A percentile compares a stretch with the other conserved stretches of the same genome.
Conservation (phyloP, 148 eudicot genomes). For the Vaccinium macrocarpon region DNA sequence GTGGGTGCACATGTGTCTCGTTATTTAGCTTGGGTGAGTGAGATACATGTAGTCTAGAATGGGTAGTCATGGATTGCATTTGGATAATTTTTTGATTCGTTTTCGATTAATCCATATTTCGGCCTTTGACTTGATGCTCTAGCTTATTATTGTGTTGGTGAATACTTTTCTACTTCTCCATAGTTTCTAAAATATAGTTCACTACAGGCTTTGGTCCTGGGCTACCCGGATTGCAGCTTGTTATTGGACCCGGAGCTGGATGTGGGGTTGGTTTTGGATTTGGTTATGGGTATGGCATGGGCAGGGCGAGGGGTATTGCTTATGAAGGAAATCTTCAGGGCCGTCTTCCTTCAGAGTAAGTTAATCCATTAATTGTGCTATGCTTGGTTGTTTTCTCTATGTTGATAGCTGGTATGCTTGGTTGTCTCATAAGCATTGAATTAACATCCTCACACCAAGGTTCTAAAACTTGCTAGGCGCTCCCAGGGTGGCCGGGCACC, state of each 20-base stretch:
- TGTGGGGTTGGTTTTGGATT: constrained; percentile 93
- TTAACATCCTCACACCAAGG: background rate
- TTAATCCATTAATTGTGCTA: background rate
- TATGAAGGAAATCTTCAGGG: constrained; percentile 62
- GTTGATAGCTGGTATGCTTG: background rate
- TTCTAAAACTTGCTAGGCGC: no score
- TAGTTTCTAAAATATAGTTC: background rate
- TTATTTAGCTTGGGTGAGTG: background rate
- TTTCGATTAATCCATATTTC: background rate
- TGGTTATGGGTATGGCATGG: constrained; percentile 56
- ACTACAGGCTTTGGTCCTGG: constrained; percentile 79
- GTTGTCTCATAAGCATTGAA: background rate
- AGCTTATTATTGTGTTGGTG: background rate
- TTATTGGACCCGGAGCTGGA: constrained; percentile 86
- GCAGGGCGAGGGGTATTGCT: constrained; percentile 69
- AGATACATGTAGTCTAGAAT: background rate
- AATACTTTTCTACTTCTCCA: background rate
- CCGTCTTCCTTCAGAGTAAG: constrained; percentile 63
- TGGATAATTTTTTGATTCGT: background rate
- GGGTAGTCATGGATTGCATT: background rate
- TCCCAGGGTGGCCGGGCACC: no score
- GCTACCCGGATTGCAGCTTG: constrained; percentile 82
- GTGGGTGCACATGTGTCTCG: background rate
- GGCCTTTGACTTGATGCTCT: constrained; percentile 11
- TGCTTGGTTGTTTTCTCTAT: background rate